Base-by-base conservation (phyloP, 331 rosid genomes). In the Prunus yedoensis region DNA sequence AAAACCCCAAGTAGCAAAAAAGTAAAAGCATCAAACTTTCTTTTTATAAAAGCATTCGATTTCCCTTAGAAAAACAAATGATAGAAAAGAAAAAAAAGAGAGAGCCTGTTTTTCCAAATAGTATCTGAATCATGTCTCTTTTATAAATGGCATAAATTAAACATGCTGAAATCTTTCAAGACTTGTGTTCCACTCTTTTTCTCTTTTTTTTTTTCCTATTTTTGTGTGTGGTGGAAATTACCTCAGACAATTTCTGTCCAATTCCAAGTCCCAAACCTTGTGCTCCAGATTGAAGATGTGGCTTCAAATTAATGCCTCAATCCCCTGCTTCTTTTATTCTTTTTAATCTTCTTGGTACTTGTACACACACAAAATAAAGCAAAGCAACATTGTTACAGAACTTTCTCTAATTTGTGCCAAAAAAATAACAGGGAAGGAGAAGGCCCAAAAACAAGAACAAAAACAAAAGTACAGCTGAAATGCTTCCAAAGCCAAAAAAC, bases 291-390 rank as follows among this genome's bases (percentile, higher is more conserved):
- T 20, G 32, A 59, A 65, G 66, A 76, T 67, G 45, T 67, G 66
- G 20, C 14, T 71, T 60, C 20, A 27, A 27, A 60, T 5, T 28
- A 28, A 60, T 47, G 52, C n/a, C 23, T 8, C n/a, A 54, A 5
- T 54, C 61, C 28, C 16, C 5, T 35, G 50, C 52, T 47, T 79
- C 68, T 41, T 49, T 68, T 21, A 16, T 67, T 58, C 14, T 23
- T 4, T n/a, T 61, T 59, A 3, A 28, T 43, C 78, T 41, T 23
- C 32, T 41, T 12, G 45, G 56, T 57, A 56, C 66, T 30, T 27
- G 41, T 35, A 65, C 20, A 62, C 16, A 16, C 76, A 35, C 18
- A 71, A 10, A 38, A 20, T 66, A 68, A 74, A 81, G 58, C 72
- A 18, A 59, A 30, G 75, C 59, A 66, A 46, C 30, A 41, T 30